These are phyloP conservation scores for Cyberlindnera mrakii DNA, from an alignment of 805 yeast genomes.

Conservation along the genomic window DNA sequence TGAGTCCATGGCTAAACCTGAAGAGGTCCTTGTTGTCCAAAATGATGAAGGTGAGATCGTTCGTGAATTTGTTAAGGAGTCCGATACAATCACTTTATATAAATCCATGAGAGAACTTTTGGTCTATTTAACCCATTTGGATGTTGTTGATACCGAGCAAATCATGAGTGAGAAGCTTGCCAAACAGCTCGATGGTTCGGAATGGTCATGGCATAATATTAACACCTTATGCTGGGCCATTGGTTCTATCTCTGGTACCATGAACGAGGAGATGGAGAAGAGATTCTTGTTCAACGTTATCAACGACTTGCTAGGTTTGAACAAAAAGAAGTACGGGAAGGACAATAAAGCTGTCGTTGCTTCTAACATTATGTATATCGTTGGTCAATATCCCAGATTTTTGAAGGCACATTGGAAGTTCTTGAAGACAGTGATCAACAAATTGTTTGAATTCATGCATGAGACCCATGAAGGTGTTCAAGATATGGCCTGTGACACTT, in stretches of 20 bases:
- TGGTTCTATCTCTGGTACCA: constrained; percentile 97
- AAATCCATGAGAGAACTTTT: constrained; percentile 93
- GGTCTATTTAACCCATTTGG: constrained; percentile 91
- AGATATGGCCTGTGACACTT: constrained; percentile 99
- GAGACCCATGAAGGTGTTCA: constrained; percentile 99
- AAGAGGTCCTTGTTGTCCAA: constrained; percentile 93
- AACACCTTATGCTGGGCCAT: constrained; percentile 99
- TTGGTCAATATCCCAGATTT: constrained; percentile 97
- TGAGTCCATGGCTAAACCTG: constrained; percentile 97
- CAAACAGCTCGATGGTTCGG: constrained; percentile 89
- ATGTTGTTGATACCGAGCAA: constrained; percentile 87
- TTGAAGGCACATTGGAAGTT: constrained; percentile 98
- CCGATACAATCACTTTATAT: constrained; percentile 93
- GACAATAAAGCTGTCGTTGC: constrained; percentile 99
- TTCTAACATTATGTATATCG: constrained; percentile 98
- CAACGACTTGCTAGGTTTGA: constrained; percentile 82
- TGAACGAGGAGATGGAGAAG: constrained; percentile 97
- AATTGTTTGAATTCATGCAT: constrained; percentile 97
- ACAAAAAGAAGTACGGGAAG: constrained; percentile 95
- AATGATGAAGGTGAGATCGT: constrained; percentile 99
- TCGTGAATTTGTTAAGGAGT: constrained; percentile 92
- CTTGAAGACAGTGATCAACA: constrained; percentile 89
- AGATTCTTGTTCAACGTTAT: constrained; percentile 89
- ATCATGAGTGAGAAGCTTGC: constrained; percentile 91
- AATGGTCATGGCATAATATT: constrained; percentile 99